Evolutionary conservation across 2,329 filamentous ascomycete genomes (phyloP).

Genomic region (Aspergillus niger): DNA sequence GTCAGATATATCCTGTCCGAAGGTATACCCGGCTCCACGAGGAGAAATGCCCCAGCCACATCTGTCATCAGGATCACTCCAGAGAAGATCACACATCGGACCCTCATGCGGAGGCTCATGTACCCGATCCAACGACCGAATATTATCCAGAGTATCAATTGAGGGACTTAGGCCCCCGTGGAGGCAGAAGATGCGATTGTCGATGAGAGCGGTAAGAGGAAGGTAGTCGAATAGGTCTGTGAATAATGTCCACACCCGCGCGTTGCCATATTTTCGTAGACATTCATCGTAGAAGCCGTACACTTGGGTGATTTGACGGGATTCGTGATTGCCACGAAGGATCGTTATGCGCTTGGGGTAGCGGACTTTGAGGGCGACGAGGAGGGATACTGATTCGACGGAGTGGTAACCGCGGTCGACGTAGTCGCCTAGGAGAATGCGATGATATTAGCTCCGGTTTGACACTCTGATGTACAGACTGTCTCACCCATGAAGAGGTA

Average conservation of each 20-base stretch:
- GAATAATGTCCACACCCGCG: constrained; percentile 99
- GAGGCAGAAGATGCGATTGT: constrained; percentile 98
- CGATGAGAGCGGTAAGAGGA: constrained; percentile 92
- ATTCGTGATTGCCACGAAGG: constrained; percentile 98
- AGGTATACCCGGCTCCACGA: constrained; percentile 91
- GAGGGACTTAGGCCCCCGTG: constrained; percentile 96
- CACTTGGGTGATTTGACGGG: constrained; percentile 96
- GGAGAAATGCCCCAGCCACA: constrained; percentile 96
- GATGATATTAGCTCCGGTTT: constrained; percentile 9
- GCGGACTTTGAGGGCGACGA: constrained; percentile 96
- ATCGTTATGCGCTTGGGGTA: constrained; percentile 98
- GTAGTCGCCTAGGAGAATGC: constrained; percentile 72
- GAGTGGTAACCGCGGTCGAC: constrained; percentile 99
- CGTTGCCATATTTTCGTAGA: constrained; percentile 97
- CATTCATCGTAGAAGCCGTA: constrained; percentile 99
- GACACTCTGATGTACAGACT: too few species aligned
- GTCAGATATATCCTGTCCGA: constrained; percentile 96
- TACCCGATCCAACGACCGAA: constrained; percentile 89
- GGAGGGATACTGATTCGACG: constrained; percentile 93
- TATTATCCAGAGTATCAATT: constrained; percentile 94
- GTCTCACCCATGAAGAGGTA: constrained; percentile 95
- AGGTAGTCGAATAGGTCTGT: constrained; percentile 99
- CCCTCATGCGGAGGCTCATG: constrained; percentile 98
- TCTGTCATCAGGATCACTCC: constrained; percentile 96
- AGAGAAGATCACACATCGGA: constrained; percentile 95